Evolutionary conservation across 1,284 basidiomycete genomes (phyloP), one percentile per base, ranked within the genome.

Genomic region (Tylopilus sp.): DNA sequence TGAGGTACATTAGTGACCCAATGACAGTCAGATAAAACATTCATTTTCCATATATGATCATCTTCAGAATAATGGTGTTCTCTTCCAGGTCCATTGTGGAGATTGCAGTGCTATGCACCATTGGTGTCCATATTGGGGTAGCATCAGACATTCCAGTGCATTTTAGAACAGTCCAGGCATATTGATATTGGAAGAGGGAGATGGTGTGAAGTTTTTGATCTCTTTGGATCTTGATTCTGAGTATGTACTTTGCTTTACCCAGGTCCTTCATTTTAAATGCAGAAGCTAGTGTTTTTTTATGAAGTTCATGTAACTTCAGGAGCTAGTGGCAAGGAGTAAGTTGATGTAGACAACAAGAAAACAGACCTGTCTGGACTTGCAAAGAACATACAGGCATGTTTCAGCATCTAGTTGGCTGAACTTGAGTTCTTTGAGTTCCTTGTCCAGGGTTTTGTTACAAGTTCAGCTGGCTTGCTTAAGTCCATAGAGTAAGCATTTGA

Each of bases 401-500:
- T 53, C 21, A 14, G n/a, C 17, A 27, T 56, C 19, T 1, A 56
- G 9, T 4, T 6, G 8, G 13, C 19, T 8, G 17, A 56, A 56
- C 27, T 5, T n/a, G 21, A 56, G 54, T 19, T 37, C 34, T 27
- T 6, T n/a, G 6, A 37, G 35, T 4, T 56, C 37, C 12, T 6
- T 4, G 17, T 56, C 54, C 19, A 37, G 10, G 35, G 34, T 56
- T 27, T 56, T 56, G 13, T 56, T 56, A 33, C 54, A 56, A 14
- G n/a, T 56, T 10, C 6, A 10, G 16, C 54, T 35, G 17, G 54
- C 54, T n/a, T 56, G 63, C 12, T 70, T 70, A 0, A 70, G 59
- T 17, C 68, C 42, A 53, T 70, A 70, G 0, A 70, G 1, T 17
- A 56, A 69, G 8, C 1, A 4, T 25, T 5, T 13, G 37, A 68